Conservation (phyloP, 441 rosid genomes). For the Euphorbia schlechtendalii region DNA sequence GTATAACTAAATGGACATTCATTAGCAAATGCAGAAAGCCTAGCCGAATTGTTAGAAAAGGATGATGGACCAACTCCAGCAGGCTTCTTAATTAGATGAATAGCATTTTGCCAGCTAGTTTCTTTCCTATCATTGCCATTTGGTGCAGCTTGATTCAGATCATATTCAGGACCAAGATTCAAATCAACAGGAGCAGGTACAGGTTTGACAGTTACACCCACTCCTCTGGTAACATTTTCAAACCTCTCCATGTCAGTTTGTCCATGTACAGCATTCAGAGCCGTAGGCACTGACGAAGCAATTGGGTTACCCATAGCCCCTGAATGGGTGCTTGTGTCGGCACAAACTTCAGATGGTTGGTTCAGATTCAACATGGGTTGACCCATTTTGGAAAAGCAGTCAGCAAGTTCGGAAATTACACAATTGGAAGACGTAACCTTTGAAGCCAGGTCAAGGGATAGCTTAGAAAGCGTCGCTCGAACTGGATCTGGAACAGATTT, state of each 20-base stretch:
- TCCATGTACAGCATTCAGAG: slow-evolving; percentile 19
- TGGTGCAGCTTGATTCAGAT: slow-evolving; percentile 14
- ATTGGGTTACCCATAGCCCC: slow-evolving; percentile 27
- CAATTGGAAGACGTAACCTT: slow-evolving; percentile 41
- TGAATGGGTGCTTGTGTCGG: slow-evolving; percentile 15
- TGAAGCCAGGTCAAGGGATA: slow-evolving; percentile 46
- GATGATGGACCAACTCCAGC: slow-evolving; percentile 14
- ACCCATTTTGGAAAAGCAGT: slow-evolving; percentile 43
- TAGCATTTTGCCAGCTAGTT: slow-evolving; percentile 19
- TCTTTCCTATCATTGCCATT: slow-evolving; percentile 21
- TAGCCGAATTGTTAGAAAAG: slow-evolving; percentile 9
- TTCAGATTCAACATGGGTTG: slow-evolving; percentile 21
- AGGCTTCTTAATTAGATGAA: slow-evolving; percentile 16
- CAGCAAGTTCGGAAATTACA: slow-evolving; percentile 37
- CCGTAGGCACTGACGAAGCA: slow-evolving; percentile 18
- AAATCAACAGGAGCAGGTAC: slow-evolving; percentile 27
- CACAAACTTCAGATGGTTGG: slow-evolving; percentile 20
- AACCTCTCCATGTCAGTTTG: slow-evolving; percentile 20
- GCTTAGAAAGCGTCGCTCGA: slow-evolving; percentile 41
- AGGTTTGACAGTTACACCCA: slow-evolving; percentile 8
- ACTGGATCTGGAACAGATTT: slow-evolving; percentile 56
- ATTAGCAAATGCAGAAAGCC: slow-evolving; percentile 17
- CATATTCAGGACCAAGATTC: slow-evolving; percentile 25
- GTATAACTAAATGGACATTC: slow-evolving; percentile 61
- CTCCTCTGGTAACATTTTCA: slow-evolving; percentile 15